Conservation (phyloP, 164 flowering plant genomes). For the Annona squamosa region DNA sequence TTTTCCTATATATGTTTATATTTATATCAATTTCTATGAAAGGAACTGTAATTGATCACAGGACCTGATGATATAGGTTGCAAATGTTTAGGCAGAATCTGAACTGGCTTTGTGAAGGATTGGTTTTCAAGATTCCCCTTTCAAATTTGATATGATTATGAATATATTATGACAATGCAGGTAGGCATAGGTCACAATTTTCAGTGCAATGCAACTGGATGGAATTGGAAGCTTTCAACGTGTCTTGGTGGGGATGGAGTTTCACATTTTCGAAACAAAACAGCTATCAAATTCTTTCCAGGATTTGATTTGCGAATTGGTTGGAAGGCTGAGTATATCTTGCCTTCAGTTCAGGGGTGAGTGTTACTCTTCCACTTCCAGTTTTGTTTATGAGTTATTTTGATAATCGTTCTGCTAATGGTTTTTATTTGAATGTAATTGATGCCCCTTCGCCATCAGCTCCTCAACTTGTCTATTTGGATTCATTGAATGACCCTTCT, state of each 20-base stretch:
- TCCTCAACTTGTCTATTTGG: no score
- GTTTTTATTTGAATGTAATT: no score
- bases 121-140: no score
- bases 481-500: no score
- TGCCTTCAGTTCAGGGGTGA: slow-evolving; percentile 86
- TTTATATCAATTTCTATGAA: no score
- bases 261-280: slow-evolving; percentile 75
- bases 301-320: slow-evolving; percentile 84
- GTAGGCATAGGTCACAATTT: slow-evolving; percentile 87
- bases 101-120: no score
- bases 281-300: slow-evolving; percentile 58
- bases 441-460: no score
- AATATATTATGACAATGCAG: slow-evolving; percentile 26
- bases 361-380: slow-evolving; percentile 13
- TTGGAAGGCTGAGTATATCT: slow-evolving; percentile 88
- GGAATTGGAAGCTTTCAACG: slow-evolving; percentile 89
- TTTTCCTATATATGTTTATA: no score
- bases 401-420: background rate
- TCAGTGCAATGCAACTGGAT: slow-evolving; percentile 59
- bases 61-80: no score
- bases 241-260: slow-evolving; percentile 86
- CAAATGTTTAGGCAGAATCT: no score
- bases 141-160: no score
- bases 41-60: no score
- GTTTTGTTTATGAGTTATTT: background rate